Percentiles rank a stretch among this genome's conserved stretches.
phyloP scores from a whole-genome alignment of 495 filamentous ascomycete genomes.

The Copromyces sp. region DNA sequence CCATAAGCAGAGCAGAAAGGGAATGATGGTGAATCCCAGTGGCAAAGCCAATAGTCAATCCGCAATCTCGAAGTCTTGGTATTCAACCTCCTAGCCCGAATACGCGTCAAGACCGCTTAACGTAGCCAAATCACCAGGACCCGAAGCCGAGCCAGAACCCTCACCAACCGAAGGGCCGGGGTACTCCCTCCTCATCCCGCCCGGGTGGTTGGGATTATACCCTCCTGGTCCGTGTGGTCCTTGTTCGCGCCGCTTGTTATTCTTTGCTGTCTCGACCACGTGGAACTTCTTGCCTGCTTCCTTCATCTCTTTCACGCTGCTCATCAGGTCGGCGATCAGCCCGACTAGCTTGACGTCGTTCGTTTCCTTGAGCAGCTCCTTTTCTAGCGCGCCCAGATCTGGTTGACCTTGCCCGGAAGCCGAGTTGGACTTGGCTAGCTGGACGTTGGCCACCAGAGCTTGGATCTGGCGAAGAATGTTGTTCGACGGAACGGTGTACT shows the following conservation, averaged over 20 bases:
- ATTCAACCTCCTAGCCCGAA: background rate
- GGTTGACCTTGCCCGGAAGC: slow-evolving; percentile 3
- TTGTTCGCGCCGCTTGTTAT: background rate
- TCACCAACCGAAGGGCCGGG: background rate
- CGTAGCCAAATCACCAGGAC: background rate
- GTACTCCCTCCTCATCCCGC: background rate
- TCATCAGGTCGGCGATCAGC: slow-evolving; percentile 57
- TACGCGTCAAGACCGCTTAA: background rate
- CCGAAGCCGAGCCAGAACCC: background rate
- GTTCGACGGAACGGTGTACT: slow-evolving; percentile 47
- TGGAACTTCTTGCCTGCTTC: slow-evolving; percentile 64
- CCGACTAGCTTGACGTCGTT: slow-evolving; percentile 70
- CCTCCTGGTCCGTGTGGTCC: background rate
- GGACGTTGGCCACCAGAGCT: slow-evolving; percentile 52
- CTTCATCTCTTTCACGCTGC: slow-evolving; percentile 54
- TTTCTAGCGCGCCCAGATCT: slow-evolving; percentile 41
- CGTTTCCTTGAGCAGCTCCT: slow-evolving; percentile 53
- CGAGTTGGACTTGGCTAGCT: slow-evolving; percentile 40
- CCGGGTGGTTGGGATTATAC: background rate
- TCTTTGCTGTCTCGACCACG: slow-evolving; percentile 43
- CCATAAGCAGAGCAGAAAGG: background rate
- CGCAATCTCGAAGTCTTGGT: background rate
- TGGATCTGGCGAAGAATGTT: slow-evolving; percentile 56
- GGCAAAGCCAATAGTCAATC: background rate
- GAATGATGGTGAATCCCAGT: background rate